A percentile compares a stretch with the other conserved stretches of the same genome.
Evolutionary conservation across 2,329 filamentous ascomycete genomes (phyloP).

Genomic region (Paecilomyces sp.): DNA sequence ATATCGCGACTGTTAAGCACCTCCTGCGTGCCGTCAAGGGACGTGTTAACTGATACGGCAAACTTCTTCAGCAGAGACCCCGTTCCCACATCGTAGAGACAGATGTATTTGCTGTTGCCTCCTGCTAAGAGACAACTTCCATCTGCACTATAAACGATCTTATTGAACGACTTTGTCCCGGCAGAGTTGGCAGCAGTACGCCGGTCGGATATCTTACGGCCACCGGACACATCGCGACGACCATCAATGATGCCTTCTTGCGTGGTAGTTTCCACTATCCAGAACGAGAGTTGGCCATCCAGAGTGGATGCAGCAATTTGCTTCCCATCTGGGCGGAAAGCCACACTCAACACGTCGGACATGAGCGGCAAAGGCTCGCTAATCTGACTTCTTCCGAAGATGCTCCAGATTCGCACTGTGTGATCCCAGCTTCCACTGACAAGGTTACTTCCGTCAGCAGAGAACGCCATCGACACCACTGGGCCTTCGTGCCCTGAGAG

Average conservation of each 20-base stretch:
- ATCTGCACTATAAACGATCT: slow-evolving; percentile 85
- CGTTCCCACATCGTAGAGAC: slow-evolving; percentile 88
- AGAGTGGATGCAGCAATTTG: slow-evolving; percentile 88
- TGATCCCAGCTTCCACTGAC: slow-evolving; percentile 95
- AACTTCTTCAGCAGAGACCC: slow-evolving; percentile 91
- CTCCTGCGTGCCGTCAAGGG: slow-evolving; percentile 90
- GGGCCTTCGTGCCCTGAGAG: slow-evolving; percentile 91
- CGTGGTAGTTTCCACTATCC: slow-evolving; percentile 80
- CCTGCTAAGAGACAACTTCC: slow-evolving; percentile 83
- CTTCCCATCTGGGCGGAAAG: slow-evolving; percentile 80
- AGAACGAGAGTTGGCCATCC: slow-evolving; percentile 91
- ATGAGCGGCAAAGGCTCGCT: slow-evolving; percentile 90
- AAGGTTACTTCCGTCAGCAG: slow-evolving; percentile 74
- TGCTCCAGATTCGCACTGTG: slow-evolving; percentile 91
- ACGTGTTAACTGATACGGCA: slow-evolving; percentile 93
- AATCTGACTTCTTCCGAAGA: slow-evolving; percentile 89
- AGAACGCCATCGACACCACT: slow-evolving; percentile 79
- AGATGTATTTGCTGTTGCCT: slow-evolving; percentile 98
- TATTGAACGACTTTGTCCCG: slow-evolving; percentile 83
- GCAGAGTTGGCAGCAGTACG: slow-evolving; percentile 84
- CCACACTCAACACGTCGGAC: slow-evolving; percentile 80
- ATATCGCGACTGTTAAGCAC: slow-evolving; percentile 89
- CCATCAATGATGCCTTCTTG: slow-evolving; percentile 84
- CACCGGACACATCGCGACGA: slow-evolving; percentile 84
- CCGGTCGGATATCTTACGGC: slow-evolving; percentile 79